Conservation (phyloP, 2,329 filamentous ascomycete species). For the Penicillium sclerotigenum region DNA sequence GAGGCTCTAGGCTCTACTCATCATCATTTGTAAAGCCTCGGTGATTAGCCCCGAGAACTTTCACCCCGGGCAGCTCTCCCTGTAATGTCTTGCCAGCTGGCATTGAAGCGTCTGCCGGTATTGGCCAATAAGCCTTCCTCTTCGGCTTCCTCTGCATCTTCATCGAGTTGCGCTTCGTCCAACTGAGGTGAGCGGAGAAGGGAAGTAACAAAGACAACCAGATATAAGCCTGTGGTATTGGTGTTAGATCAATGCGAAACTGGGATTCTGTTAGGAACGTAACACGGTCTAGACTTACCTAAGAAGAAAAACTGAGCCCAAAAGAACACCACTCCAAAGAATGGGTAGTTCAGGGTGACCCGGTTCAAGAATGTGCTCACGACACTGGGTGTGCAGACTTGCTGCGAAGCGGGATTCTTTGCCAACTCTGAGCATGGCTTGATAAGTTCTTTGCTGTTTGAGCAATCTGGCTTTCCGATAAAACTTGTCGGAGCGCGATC, state of each 20-base stretch:
- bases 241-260: not conserved
- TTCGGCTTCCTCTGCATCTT: constrained; percentile 86
- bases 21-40: not conserved
- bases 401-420: constrained; percentile 65
- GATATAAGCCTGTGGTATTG: constrained; percentile 58
- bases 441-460: constrained; percentile 62
- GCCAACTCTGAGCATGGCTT: constrained; percentile 77
- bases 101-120: constrained; percentile 76
- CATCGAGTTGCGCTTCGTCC: constrained; percentile 73
- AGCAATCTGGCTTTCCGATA: constrained; percentile 72
- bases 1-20: not conserved
- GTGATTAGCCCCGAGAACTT: not conserved
- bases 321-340: constrained; percentile 89
- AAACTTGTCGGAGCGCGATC: constrained; percentile 63
- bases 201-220: constrained; percentile 74
- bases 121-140: constrained; percentile 87
- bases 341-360: constrained; percentile 88
- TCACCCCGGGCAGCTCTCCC: constrained; percentile 47
- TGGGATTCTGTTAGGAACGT: not conserved
- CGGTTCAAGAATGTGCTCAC: constrained; percentile 92
- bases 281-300: constrained; percentile 40
- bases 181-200: constrained; percentile 77
- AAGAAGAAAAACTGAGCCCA: constrained; percentile 96
- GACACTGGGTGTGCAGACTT: constrained; percentile 86
- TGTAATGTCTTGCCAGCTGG: constrained; percentile 85